phyloP scores from a whole-genome alignment of 2,329 filamentous ascomycete species.

The Alternaria atra region DNA sequence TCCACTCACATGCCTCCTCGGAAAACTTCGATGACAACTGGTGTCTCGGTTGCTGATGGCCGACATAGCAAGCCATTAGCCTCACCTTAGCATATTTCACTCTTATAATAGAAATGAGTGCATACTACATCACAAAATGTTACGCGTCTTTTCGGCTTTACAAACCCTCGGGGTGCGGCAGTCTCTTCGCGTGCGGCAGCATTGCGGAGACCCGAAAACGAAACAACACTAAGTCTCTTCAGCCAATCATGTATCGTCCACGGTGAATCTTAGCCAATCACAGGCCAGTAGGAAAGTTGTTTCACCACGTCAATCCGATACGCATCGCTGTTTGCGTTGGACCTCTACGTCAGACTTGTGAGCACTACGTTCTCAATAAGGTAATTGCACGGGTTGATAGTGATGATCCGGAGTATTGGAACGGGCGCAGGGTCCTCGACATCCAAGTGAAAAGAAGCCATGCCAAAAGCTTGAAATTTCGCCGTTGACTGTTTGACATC shows the following conservation, averaged over 20 bases:
- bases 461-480: background rate
- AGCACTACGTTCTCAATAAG: background rate
- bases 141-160: constrained; percentile 5
- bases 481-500: background rate
- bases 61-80: background rate
- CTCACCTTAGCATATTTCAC: background rate
- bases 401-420: background rate
- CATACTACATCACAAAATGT: background rate
- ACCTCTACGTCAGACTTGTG: constrained; percentile 7
- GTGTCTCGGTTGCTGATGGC: background rate
- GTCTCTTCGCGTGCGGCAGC: background rate
- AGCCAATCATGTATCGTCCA: background rate
- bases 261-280: background rate
- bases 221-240: background rate
- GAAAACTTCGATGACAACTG: background rate
- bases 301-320: background rate
- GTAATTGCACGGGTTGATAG: background rate
- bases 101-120: background rate
- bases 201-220: constrained; percentile 13
- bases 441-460: constrained; percentile 4
- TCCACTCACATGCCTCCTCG: background rate
- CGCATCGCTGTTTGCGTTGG: background rate
- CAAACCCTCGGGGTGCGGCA: constrained; percentile 3
- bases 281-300: background rate
- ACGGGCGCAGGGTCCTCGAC: background rate